Conservation (phyloP, 306 rosid species). For the Pterocarpus macrocarpus region DNA sequence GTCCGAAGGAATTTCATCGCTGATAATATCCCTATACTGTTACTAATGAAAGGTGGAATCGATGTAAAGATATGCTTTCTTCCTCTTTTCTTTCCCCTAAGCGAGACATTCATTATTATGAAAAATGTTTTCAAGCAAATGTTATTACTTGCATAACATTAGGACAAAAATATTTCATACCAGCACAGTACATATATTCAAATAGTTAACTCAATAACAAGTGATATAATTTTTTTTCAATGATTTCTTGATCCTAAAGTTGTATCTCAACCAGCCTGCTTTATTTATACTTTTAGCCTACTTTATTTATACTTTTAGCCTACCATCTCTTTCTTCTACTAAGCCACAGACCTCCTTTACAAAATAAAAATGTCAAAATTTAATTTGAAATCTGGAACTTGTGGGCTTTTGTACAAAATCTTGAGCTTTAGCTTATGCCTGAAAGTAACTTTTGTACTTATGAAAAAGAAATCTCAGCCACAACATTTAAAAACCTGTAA, state of each 20-base stretch:
- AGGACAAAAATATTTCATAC: too few species aligned
- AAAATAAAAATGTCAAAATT: background rate
- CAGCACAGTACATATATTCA: background rate
- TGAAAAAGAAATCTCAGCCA: too few species aligned
- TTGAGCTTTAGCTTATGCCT: too few species aligned
- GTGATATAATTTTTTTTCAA: too few species aligned
- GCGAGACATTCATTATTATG: background rate
- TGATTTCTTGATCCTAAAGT: too few species aligned
- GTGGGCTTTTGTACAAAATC: background rate
- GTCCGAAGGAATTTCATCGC: slow-evolving; percentile 21
- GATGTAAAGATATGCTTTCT: background rate
- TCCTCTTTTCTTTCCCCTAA: background rate
- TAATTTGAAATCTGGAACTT: background rate
- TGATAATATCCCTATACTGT: background rate
- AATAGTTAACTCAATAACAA: background rate
- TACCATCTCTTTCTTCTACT: too few species aligned
- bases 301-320: too few species aligned
- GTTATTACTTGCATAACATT: background rate
- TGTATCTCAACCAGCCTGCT: too few species aligned
- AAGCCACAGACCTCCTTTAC: too few species aligned
- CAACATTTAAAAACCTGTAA: too few species aligned
- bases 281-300: too few species aligned
- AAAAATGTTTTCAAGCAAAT: background rate
- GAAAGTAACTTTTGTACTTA: too few species aligned
- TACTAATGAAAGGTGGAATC: background rate